Conservation (phyloP, 2,329 filamentous ascomycete genomes). For the Alternaria longipes region DNA sequence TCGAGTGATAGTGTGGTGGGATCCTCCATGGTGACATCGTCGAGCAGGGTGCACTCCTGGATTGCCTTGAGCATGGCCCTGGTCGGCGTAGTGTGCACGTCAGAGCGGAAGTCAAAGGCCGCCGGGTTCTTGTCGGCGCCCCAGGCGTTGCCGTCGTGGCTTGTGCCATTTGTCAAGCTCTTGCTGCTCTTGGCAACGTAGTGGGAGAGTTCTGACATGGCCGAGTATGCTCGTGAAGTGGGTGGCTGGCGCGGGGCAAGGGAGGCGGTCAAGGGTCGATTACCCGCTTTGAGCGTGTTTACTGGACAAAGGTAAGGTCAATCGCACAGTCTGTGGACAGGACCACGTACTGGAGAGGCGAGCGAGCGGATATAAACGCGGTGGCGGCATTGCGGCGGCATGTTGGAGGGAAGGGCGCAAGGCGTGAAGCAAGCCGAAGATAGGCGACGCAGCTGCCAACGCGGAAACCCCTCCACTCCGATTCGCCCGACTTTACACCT, state of each 20-base stretch:
- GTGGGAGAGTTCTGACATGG: conserved; percentile 44
- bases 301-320: conserved; percentile 42
- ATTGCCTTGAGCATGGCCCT: conserved; percentile 84
- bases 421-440: conserved; percentile 25
- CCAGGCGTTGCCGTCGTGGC: conserved; percentile 42
- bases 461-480: conserved; percentile 12
- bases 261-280: conserved; percentile 17
- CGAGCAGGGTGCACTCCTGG: conserved; percentile 74
- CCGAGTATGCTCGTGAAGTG: conserved; percentile 24
- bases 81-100: conserved; percentile 50
- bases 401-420: conserved; percentile 11
- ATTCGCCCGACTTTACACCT: conserved; percentile 9
- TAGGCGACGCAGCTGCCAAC: conserved; percentile 14
- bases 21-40: conserved; percentile 87
- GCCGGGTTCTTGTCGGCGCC: conserved; percentile 59
- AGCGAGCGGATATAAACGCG: conserved; percentile 25
- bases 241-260: conserved; percentile 23
- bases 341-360: conserved; percentile 44
- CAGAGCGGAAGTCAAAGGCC: conserved; percentile 65
- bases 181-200: conserved; percentile 44
- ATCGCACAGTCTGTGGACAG: conserved; percentile 32
- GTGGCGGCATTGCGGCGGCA: conserved; percentile 36
- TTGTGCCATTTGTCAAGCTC: conserved; percentile 23
- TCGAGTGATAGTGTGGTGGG: conserved; percentile 80
- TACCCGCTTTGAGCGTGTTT: conserved; percentile 14